phyloP scores from a whole-genome alignment of 2,329 filamentous ascomycete species.

The Didymella glomerata region DNA sequence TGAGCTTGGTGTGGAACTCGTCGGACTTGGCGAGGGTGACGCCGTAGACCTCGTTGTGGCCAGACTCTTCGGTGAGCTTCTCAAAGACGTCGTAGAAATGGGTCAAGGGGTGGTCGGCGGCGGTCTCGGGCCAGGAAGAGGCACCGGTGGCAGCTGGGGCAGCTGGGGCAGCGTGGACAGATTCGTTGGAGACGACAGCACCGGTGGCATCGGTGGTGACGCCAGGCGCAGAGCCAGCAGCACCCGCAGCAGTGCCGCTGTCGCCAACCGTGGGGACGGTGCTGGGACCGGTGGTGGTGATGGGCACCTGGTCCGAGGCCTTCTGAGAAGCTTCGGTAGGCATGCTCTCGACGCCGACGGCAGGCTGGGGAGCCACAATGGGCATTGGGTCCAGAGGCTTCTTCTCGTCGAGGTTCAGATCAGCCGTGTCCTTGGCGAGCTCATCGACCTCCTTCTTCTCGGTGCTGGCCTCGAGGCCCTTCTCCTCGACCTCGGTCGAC shows the following conservation, averaged over 20 bases:
- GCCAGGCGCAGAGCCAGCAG: constrained; percentile 19
- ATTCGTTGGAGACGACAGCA: constrained; percentile 9
- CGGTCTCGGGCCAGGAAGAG: constrained; percentile 49
- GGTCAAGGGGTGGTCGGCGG: constrained; percentile 56
- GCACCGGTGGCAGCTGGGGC: constrained; percentile 16
- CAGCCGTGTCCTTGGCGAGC: constrained; percentile 28
- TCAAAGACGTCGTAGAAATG: constrained; percentile 68
- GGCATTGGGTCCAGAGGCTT: constrained; percentile 26
- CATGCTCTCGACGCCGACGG: constrained; percentile 14
- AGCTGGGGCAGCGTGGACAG: constrained; percentile 1
- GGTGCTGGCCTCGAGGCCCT: constrained; percentile 19
- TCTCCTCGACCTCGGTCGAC: constrained; percentile 24
- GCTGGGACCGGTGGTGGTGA: constrained; percentile 17
- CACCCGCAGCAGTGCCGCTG: constrained; percentile 11
- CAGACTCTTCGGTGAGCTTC: constrained; percentile 64
- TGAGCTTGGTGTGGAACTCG: constrained; percentile 79
- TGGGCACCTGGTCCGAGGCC: constrained; percentile 25
- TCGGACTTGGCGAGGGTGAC: constrained; percentile 65
- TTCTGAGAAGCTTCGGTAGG: constrained; percentile 18
- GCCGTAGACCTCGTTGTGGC: constrained; percentile 86
- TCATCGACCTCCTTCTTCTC: constrained; percentile 31
- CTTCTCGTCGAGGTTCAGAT: constrained; percentile 29
- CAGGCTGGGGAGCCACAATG: constrained; percentile 20
- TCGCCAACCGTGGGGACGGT: constrained; percentile 14
- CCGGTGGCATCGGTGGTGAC: constrained; percentile 17